Base-by-base conservation (phyloP, 805 yeast species). In the Candida ipomoeae region DNA sequence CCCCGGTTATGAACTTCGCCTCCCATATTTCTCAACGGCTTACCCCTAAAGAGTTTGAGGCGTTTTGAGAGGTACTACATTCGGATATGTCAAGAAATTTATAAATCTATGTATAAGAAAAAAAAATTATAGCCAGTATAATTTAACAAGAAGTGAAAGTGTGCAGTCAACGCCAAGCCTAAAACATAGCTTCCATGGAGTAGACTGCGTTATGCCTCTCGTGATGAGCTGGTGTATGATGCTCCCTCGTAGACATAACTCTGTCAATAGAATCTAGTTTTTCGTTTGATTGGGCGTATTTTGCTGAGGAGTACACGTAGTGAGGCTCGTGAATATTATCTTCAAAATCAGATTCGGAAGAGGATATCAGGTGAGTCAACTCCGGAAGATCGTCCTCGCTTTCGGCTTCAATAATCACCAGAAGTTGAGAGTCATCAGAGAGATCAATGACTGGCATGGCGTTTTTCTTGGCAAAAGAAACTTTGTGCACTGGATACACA, bases 141-240 rank as follows among this genome's bases (percentile, higher is more conserved):
- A 41, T 34, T 5, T 15, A 14, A n/a, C 13, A n/a, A 17, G 50
- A 36, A 35, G 18, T 34, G 33, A 42, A 32, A 37, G 17, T 14
- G n/a, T 33, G 32, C 37, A 21, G 21, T 32, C 38, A 42, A 21
- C 17, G 21, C 40, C n/a, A 34, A 6, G 62, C 55, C 31, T 64
- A 63, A 47, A 72, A 66, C 6, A 75, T 68, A 51, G 73, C 77
- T 44, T 62, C 71, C 52, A 77, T 55, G 5, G 78, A 68, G 32
- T 74, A 65, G 20, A 64, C 57, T 3, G 78, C 75, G 46, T 64
- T 59, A 44, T 54, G 55, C 48, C 69, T 56, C 44, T 58, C 64
- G 44, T 65, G 69, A 44, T 51, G 53, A 52, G 46, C 26, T 6
- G 38, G 29, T 18, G 15, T 4, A 13, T 35, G 32, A 15, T 34